Evolutionary conservation across 2,329 filamentous ascomycete genomes (phyloP), one percentile per base, ranked within the genome.

Genomic region (Chalaropsis ovoidea): DNA sequence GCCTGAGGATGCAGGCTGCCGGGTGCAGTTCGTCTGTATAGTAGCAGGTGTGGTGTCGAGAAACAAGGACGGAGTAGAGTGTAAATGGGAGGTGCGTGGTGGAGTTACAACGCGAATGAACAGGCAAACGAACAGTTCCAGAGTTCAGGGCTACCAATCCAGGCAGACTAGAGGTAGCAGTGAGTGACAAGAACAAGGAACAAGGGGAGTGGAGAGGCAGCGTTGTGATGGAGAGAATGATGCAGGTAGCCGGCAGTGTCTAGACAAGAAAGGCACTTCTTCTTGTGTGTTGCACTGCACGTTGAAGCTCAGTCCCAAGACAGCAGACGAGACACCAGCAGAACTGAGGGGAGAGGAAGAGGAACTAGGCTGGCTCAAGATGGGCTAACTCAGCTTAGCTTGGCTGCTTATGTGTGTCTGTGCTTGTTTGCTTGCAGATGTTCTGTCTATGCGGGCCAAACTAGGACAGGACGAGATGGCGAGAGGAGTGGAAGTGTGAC

Each of bases 361-460:
- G 61, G 39, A 63, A 31, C 42, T 63, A 47, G 61, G 22, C 31
- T 24, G 35, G 27, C 60, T 42, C 60, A 45, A 61, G n/a, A 45
- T 61, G 35, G 22, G 60, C 60, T 45, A 62, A 22, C 52, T 17
- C 27, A 31, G 52, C 22, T 56, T 56, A 56, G 24, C 52, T 31
- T 31, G 13, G 13, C 17, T 56, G 52, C 52, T 56, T 56, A 56
- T 56, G 22, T 56, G 52, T 56, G 52, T 56, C 24, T 56, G 52
- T 56, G 52, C 52, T 35, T 56, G 52, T 31, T 56, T 56, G 52
- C 27, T 56, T 56, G 52, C 52, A 56, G 24, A 56, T 56, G 52
- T 31, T 31, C 52, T 56, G 52, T 56, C 52, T 31, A 31, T 56
- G 27, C 31, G 27, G 27, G 52, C 4, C 52, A 31, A 31, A 56